These are phyloP conservation scores for Neofusicoccum laricinum DNA, from an alignment of 2,329 filamentous ascomycete genomes.

Conservation along the genomic window DNA sequence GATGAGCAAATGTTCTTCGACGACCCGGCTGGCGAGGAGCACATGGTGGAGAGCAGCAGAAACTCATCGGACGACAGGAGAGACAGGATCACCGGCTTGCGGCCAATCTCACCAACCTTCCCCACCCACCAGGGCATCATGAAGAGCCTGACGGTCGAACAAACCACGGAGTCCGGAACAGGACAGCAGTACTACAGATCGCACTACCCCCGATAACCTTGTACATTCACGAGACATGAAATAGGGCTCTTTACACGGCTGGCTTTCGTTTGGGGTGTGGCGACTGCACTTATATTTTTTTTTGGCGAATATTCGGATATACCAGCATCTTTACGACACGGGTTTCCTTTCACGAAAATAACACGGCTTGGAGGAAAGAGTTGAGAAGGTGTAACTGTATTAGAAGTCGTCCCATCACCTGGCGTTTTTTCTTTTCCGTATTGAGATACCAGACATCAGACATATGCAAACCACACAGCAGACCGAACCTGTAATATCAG, in stretches of 20 bases:
- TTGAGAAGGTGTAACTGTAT: neutral
- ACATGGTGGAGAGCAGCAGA: neutral
- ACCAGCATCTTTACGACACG: neutral
- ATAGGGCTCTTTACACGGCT: neutral
- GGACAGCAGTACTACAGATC: slow-evolving; percentile 4
- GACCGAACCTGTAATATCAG: neutral
- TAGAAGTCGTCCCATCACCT: too few species aligned
- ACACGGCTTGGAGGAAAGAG: neutral
- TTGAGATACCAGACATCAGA: neutral
- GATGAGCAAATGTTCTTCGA: slow-evolving; percentile 14
- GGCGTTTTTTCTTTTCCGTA: neutral
- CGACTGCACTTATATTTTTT: neutral
- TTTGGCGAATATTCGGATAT: neutral
- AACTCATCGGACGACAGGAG: neutral
- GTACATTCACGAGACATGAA: neutral
- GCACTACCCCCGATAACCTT: neutral
- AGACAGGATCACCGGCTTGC: neutral
- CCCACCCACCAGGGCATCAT: neutral
- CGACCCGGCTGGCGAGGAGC: neutral
- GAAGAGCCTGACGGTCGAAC: slow-evolving; percentile 9
- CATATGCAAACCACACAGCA: neutral
- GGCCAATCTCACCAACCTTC: neutral
- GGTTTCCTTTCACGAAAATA: neutral
- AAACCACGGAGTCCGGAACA: neutral
- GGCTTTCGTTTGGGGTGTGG: neutral